phyloP scores from a whole-genome alignment of 768 basidiomycete species.

The Podaxis sp. region DNA sequence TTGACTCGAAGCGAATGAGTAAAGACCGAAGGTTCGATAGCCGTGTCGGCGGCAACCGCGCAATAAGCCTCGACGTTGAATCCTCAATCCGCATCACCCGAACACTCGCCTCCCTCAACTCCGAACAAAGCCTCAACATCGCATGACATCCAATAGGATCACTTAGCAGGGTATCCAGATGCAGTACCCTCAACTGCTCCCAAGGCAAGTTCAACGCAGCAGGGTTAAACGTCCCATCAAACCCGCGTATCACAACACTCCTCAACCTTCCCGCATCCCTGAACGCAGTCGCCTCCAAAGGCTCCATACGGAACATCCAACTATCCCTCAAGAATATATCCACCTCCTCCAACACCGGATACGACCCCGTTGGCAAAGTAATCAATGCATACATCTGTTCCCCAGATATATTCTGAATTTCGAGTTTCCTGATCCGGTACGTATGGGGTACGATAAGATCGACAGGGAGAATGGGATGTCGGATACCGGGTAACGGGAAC shows the following conservation, averaged over 20 bases:
- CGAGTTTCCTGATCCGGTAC: conserved; percentile 1
- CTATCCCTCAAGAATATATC: conserved; percentile 14
- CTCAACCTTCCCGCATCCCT: conserved; percentile 14
- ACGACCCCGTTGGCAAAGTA: conserved; percentile 1
- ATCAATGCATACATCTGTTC: conserved; percentile 12
- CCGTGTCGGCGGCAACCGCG: background rate
- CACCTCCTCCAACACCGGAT: conserved; percentile 8
- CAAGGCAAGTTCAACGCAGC: conserved; percentile 18
- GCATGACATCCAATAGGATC: conserved; percentile 13
- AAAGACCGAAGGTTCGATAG: background rate
- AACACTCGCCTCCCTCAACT: conserved; percentile 4
- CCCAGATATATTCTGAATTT: conserved; percentile 11
- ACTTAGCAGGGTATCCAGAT: conserved; percentile 12
- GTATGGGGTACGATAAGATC: conserved; percentile 12
- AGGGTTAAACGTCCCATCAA: conserved; percentile 20
- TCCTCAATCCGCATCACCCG: conserved; percentile 12
- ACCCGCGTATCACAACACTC: conserved; percentile 16
- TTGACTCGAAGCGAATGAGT: conserved; percentile 8
- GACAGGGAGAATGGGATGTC: conserved; percentile 10
- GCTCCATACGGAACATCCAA: conserved; percentile 11
- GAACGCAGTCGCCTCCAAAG: conserved; percentile 14
- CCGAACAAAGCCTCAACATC: conserved; percentile 4
- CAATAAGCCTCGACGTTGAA: background rate
- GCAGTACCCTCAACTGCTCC: conserved; percentile 19
- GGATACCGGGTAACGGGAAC: conserved; percentile 9